Evolutionary conservation across 2,329 filamentous ascomycete species (phyloP), one percentile per base, ranked within the genome.

Genomic region (Aspergillus jensenii): DNA sequence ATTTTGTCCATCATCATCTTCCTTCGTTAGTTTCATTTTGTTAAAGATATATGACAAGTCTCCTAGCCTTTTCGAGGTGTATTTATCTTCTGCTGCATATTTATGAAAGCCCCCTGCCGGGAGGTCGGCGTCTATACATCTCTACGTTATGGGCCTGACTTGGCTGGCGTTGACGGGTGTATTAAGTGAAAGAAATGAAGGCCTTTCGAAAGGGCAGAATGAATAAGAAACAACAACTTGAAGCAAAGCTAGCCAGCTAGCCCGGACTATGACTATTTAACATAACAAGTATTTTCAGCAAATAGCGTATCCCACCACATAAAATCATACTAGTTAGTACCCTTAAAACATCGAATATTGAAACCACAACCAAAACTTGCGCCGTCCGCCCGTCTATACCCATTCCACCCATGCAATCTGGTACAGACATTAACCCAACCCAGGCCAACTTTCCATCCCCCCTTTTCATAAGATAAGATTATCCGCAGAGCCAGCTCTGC

Each of bases 161-260:
- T 15, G 46, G 23, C 17, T 48, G 31, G 31, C 9, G 15, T 48
- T 31, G 31, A 37, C 9, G 46, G 11, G 27, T 7, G 23, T n/a
- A n/a, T 12, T 25, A 33, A 40, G 37, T 44, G 15, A 23, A 47
- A 21, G 23, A 33, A 41, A 40, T 12, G 33, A 19, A 11, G 31
- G 6, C 14, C 27, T 19, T 33, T 31, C n/a, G 19, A 25, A 15
- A 5, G 33, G n/a, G 35, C 48, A 35, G 33, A 55, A 35, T 46
- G 47, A 17, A 49, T 31, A 45, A 56, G 44, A 31, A 37, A 37
- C 6, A 45, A 40, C 31, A 11, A 41, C n/a, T 40, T 21, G 25
- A 59, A 47, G 25, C 17, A 37, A 33, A 19, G 44, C 44, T 43
- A 55, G 52, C 52, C 52, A 41, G 52, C 52, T 55, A 55, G 44